Evolutionary conservation across 768 basidiomycete species (phyloP), one percentile per base, ranked within the genome.

Genomic region (Kwoniella pini): DNA sequence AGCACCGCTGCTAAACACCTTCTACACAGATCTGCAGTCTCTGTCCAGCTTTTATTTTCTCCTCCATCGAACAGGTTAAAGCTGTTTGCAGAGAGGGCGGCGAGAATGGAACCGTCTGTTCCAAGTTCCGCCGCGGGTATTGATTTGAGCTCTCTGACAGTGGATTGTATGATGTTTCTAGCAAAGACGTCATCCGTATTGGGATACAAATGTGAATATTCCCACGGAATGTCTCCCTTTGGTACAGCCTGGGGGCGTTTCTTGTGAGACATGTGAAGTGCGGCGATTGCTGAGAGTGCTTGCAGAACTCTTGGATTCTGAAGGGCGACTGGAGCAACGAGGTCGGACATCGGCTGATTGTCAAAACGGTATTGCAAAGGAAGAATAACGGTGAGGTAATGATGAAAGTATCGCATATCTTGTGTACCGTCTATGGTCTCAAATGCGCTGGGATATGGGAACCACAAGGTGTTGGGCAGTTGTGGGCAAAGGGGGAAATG

Each of bases 261-360:
- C 36, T 64, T 44, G 24, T 48, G 28, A 13, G 52, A 19, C 12
- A 64, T 31, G 36, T 64, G 63, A 26, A 64, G 49, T 3, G 63
- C 63, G 12, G 63, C 57, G 6, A 64, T 42, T 13, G 63, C 44
- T 11, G 57, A 54, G 17, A 51, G 13, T 9, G 49, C 33, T 24
- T 50, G 48, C 17, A 64, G 36, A 13, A 64, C 48, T 21, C 48
- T 13, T 1, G 44, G 26, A 28, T 64, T 38, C 10, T 49, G 30
- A 12, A 64, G n/a, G 7, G 63, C 63, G 6, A 64, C 46, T n/a
- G 57, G 63, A 31, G 58, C 50, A 26, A 64, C 58, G n/a, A 60
- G 56, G 30, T 60, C 54, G 31, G 48, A 26, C 6, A 64, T 58
- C 2, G 51, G 22, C 28, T 60, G 27, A 31, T 42, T 39, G 24